Evolutionary conservation across 2,329 filamentous ascomycete genomes (phyloP).

Genomic region (Talaromyces islandicus): DNA sequence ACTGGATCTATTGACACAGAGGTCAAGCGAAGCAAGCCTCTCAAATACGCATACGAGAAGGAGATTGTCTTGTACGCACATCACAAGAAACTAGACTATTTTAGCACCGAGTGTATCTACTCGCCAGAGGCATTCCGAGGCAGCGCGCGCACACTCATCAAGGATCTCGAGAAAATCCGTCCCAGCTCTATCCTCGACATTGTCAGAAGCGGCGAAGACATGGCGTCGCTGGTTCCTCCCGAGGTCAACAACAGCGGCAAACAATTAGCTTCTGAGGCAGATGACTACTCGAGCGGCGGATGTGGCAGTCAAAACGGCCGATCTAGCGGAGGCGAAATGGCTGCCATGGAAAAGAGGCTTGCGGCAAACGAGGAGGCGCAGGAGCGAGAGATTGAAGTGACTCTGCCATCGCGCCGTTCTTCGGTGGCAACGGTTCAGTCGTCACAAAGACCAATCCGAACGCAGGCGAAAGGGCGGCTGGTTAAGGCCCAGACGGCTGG

Average conservation of each 20-base stretch:
- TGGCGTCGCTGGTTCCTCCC: conserved; percentile 76
- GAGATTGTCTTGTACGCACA: conserved; percentile 97
- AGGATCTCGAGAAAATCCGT: conserved; percentile 86
- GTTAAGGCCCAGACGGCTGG: conserved; percentile 56
- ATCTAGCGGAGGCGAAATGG: conserved; percentile 69
- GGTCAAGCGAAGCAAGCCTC: conserved; percentile 89
- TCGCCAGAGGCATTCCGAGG: conserved; percentile 94
- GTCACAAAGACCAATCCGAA: conserved; percentile 23
- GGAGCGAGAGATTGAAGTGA: conserved; percentile 62
- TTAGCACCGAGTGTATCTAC: conserved; percentile 97
- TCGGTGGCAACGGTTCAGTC: conserved; percentile 16
- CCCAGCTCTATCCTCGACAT: conserved; percentile 94
- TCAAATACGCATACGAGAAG: conserved; percentile 98
- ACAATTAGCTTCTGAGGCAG: conserved; percentile 40
- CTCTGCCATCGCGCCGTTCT: conserved; percentile 19
- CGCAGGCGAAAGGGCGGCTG: conserved; percentile 45
- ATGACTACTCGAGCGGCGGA: conserved; percentile 55
- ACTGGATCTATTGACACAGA: conserved; percentile 73
- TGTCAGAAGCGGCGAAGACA: conserved; percentile 90
- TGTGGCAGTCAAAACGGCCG: conserved; percentile 68
- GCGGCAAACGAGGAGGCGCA: conserved; percentile 57
- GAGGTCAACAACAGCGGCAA: conserved; percentile 39
- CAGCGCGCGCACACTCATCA: conserved; percentile 84
- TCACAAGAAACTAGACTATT: conserved; percentile 95
- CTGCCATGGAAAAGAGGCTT: conserved; percentile 70